Percentiles rank a stretch among this genome's conserved stretches.
phyloP scores from a whole-genome alignment of 129 eudicot genomes.

The Daucus carota region DNA sequence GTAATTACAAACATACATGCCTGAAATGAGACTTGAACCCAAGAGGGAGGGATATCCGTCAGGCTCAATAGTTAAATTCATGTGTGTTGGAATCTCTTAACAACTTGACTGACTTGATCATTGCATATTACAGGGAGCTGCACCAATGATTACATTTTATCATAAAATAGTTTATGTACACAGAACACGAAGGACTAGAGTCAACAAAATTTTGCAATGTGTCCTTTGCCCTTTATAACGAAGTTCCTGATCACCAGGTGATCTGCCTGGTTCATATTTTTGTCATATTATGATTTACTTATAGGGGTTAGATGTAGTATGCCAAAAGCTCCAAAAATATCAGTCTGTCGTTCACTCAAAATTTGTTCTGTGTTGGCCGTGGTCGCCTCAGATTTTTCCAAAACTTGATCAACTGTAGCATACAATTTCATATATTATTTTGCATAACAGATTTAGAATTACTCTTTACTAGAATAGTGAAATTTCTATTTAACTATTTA shows the following conservation, averaged over 20 bases:
- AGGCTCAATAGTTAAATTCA: no score
- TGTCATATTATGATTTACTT: background rate
- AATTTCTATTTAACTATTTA: background rate
- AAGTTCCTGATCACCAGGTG: no score
- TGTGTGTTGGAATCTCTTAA: background rate
- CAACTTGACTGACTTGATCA: background rate
- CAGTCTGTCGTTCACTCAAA: background rate
- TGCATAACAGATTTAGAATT: background rate
- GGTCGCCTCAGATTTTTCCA: background rate
- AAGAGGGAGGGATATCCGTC: no score
- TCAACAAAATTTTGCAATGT: background rate
- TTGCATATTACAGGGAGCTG: background rate
- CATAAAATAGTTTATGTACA: background rate
- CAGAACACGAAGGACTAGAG: background rate
- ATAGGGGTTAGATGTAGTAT: no score
- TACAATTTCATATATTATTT: background rate
- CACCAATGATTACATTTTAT: background rate
- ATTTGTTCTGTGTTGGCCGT: background rate
- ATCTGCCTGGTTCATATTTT: background rate
- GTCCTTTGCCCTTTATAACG: no score
- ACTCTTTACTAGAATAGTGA: background rate
- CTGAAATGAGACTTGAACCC: no score
- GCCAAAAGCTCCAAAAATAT: background rate
- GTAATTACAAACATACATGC: no score
- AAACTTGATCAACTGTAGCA: background rate